phyloP scores from a whole-genome alignment of 1,284 basidiomycete genomes.

The Fistulinella cinereoalba region DNA sequence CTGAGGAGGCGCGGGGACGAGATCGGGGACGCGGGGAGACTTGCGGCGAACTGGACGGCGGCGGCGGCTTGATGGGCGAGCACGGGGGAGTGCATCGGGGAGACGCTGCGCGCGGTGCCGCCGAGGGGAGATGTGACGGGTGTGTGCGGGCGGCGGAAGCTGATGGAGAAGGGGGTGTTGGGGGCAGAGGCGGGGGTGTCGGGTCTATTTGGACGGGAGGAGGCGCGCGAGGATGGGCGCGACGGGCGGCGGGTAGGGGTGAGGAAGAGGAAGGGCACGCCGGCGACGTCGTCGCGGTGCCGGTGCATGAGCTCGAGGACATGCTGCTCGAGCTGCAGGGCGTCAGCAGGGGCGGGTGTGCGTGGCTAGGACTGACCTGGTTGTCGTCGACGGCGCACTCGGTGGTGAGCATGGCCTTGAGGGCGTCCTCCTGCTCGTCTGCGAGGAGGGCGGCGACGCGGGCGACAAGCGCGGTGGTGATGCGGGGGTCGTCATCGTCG shows the following conservation, averaged over 20 bases:
- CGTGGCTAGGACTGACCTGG: slow-evolving; percentile 48
- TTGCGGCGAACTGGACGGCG: slow-evolving; percentile 63
- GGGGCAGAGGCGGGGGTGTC: slow-evolving; percentile 73
- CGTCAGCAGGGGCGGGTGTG: slow-evolving; percentile 10
- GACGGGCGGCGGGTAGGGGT: slow-evolving; percentile 77
- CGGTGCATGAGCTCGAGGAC: slow-evolving; percentile 86
- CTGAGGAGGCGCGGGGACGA: slow-evolving; percentile 61
- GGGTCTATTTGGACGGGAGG: slow-evolving; percentile 63
- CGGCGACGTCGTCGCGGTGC: slow-evolving; percentile 77
- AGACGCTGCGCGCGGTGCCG: slow-evolving; percentile 52
- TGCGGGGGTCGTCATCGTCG: slow-evolving; percentile 56
- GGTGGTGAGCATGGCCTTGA: slow-evolving; percentile 72
- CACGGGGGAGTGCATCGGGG: slow-evolving; percentile 68
- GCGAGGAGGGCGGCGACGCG: slow-evolving; percentile 70
- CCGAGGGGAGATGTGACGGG: slow-evolving; percentile 71
- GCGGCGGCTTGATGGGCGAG: slow-evolving; percentile 50
- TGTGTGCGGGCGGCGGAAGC: slow-evolving; percentile 75
- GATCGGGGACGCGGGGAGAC: slow-evolving; percentile 61
- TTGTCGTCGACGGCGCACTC: slow-evolving; percentile 74
- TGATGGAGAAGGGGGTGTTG: slow-evolving; percentile 62
- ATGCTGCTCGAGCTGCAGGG: slow-evolving; percentile 64
- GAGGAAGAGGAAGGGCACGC: slow-evolving; percentile 77
- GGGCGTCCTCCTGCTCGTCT: slow-evolving; percentile 81
- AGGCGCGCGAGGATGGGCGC: slow-evolving; percentile 78
- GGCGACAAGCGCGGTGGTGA: slow-evolving; percentile 59